phyloP scores from a whole-genome alignment of 73 alveolate genomes.

The Paramecium octaurelia region DNA sequence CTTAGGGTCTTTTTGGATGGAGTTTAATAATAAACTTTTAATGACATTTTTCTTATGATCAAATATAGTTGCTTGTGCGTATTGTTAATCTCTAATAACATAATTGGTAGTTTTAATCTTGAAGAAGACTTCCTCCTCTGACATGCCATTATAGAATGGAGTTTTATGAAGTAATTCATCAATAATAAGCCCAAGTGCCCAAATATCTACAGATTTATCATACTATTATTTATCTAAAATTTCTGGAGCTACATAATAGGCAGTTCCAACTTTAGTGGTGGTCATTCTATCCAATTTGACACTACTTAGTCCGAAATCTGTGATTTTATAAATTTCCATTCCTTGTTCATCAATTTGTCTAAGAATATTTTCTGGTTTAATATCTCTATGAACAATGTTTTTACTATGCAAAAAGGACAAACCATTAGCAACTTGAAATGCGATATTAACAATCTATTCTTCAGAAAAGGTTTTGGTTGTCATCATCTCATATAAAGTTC shows the following conservation, averaged over 20 bases:
- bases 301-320: slow-evolving; percentile 38
- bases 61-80: neutral
- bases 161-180: slow-evolving; percentile 65
- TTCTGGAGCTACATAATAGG: slow-evolving; percentile 82
- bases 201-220: slow-evolving; percentile 66
- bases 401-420: neutral
- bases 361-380: slow-evolving; percentile 30
- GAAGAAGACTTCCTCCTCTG: slow-evolving; percentile 9
- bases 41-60: slow-evolving; percentile 14
- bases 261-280: slow-evolving; percentile 76
- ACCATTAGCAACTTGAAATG: neutral
- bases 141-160: neutral
- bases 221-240: slow-evolving; percentile 67
- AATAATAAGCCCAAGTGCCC: slow-evolving; percentile 70
- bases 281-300: slow-evolving; percentile 65
- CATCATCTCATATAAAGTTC: slow-evolving; percentile 28
- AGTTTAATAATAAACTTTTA: neutral
- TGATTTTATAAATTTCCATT: slow-evolving; percentile 16
- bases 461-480: neutral
- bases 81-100: neutral
- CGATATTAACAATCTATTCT: slow-evolving; percentile 25
- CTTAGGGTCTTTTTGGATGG: neutral
- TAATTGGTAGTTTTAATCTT: neutral
- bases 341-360: slow-evolving; percentile 31
- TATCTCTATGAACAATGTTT: slow-evolving; percentile 36